phyloP scores from a whole-genome alignment of 192 early-diverging fungal species.

The Backusella mclennaniae region DNA sequence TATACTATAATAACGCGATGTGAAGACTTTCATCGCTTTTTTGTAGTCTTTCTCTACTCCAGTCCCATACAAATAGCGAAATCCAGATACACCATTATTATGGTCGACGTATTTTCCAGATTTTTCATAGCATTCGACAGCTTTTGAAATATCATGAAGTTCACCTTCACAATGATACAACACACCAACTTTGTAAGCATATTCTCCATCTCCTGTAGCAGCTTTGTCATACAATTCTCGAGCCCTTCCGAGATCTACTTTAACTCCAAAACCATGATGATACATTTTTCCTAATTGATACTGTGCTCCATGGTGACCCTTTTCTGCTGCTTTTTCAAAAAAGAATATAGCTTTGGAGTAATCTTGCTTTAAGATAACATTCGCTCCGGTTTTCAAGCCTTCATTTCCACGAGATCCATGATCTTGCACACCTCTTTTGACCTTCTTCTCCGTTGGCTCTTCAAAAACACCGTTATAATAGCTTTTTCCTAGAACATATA shows the following conservation, averaged over 20 bases:
- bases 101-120: not conserved
- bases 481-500: not conserved
- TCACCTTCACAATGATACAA: no score
- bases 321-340: not conserved
- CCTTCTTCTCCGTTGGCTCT: not conserved
- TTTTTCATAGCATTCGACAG: not conserved
- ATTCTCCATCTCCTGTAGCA: no score
- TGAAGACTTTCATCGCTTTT: not conserved
- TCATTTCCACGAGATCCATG: not conserved
- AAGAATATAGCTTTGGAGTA: not conserved
- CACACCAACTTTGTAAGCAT: no score
- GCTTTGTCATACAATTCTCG: no score
- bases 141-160: not conserved
- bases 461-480: not conserved
- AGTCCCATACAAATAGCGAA: not conserved
- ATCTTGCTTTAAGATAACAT: not conserved
- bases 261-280: not conserved
- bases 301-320: not conserved
- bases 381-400: not conserved
- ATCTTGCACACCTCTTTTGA: not conserved
- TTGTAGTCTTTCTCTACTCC: not conserved
- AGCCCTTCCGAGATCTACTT: not conserved
- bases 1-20: accelerated
- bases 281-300: not conserved
- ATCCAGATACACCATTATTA: no score